phyloP scores from a whole-genome alignment of 2,329 filamentous ascomycete genomes.

The Botrytis medusae region DNA sequence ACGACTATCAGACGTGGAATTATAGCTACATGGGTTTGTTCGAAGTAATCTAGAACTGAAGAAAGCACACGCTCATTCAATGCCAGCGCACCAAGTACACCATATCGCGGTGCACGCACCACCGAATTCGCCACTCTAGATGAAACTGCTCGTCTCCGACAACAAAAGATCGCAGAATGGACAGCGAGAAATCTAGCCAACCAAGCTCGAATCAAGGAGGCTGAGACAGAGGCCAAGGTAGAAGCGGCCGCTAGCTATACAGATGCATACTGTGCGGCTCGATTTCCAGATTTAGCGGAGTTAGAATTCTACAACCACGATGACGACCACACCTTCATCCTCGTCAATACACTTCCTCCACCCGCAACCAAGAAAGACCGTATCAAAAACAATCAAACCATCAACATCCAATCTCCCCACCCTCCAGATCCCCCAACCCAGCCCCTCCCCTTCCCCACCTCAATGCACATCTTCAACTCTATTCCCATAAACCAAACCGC shows the following conservation, averaged over 20 bases:
- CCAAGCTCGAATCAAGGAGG: neutral
- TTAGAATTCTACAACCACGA: neutral
- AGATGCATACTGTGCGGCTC: neutral
- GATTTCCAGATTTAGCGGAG: neutral
- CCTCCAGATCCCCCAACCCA: too few relatives aligned
- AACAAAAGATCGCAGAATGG: neutral
- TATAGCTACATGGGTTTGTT: neutral
- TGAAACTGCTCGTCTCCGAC: neutral
- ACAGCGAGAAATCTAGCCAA: neutral
- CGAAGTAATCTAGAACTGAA: neutral
- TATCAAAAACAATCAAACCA: neutral
- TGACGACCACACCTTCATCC: rapidly evolving
- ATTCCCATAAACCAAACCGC: neutral
- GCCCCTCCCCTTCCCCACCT: too few relatives aligned
- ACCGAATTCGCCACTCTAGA: neutral
- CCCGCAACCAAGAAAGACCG: neutral
- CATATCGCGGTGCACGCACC: neutral
- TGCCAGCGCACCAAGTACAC: neutral
- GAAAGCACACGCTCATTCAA: neutral
- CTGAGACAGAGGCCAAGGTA: neutral
- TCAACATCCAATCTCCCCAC: neutral
- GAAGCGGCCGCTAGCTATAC: neutral
- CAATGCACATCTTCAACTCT: neutral
- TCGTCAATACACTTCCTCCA: neutral
- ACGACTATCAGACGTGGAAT: neutral